Conservation (phyloP, 495 filamentous ascomycete species). For the Chaetomium fimeti region DNA sequence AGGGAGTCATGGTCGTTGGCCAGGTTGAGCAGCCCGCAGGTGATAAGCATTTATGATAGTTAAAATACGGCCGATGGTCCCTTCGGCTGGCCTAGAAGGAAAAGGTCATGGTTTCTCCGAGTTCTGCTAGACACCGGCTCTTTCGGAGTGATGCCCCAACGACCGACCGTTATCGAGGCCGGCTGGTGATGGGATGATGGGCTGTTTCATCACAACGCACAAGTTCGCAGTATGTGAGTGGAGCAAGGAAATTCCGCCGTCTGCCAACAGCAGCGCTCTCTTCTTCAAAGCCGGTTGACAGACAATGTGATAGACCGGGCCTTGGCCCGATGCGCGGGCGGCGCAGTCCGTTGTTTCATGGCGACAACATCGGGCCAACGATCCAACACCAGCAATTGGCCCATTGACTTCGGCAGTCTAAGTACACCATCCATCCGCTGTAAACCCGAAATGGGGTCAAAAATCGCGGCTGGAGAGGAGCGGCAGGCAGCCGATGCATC, state of each 20-base stretch:
- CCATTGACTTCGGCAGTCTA: background rate
- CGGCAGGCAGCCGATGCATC: too few relatives aligned
- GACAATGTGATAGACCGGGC: background rate
- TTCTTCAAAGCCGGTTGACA: background rate
- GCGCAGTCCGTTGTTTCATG: conserved; percentile 10
- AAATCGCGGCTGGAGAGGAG: background rate
- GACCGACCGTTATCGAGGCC: background rate
- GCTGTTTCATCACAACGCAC: background rate
- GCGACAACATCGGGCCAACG: conserved; percentile 1
- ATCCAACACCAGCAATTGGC: background rate
- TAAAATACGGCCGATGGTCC: background rate
- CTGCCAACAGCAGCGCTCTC: background rate
- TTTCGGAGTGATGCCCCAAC: background rate
- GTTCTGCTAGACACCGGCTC: background rate
- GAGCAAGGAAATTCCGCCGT: background rate
- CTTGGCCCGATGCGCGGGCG: conserved; percentile 11
- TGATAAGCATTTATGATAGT: background rate
- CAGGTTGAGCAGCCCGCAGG: background rate
- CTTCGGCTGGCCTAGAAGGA: background rate
- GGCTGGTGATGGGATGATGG: background rate
- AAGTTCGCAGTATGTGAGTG: background rate
- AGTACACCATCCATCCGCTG: background rate
- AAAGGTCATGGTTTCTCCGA: background rate
- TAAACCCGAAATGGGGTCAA: background rate
- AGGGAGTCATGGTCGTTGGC: background rate